Conservation (phyloP, 768 basidiomycete genomes). For the Asterophora lycoperdoides region DNA sequence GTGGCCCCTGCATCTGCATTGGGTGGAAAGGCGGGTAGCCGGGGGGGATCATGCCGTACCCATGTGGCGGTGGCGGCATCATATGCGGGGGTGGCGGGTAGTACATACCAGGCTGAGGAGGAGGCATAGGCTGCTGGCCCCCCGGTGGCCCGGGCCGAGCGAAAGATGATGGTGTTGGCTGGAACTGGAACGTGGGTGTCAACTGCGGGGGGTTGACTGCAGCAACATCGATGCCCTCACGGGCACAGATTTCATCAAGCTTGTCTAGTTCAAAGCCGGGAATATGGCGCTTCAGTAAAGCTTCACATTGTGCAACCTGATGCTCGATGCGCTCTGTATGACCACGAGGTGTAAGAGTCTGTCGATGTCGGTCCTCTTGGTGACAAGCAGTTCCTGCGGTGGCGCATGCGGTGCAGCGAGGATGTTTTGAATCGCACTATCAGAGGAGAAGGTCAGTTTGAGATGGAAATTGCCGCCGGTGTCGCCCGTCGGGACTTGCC, state of each 20-base stretch:
- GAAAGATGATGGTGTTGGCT: conserved; percentile 22
- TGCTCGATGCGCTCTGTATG: conserved; percentile 81
- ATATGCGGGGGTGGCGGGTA: conserved; percentile 41
- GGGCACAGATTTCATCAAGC: conserved; percentile 58
- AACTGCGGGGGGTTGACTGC: conserved; percentile 22
- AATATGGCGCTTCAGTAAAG: conserved; percentile 69
- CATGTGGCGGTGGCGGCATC: conserved; percentile 33
- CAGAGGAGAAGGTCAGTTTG: conserved; percentile 24
- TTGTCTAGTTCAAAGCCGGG: conserved; percentile 63
- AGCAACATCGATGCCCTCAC: conserved; percentile 61
- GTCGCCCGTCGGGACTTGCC: conserved; percentile 66
- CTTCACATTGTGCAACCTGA: conserved; percentile 73
- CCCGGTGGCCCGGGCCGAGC: conserved; percentile 28
- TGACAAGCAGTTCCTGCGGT: conserved; percentile 77
- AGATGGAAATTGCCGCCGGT: conserved; percentile 83
- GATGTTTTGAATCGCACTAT: conserved; percentile 90
- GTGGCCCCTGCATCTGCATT: conserved; percentile 35
- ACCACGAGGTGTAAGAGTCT: conserved; percentile 81
- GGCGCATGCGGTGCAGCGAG: conserved; percentile 80
- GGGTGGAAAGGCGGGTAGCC: conserved; percentile 36
- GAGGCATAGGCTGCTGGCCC: conserved; percentile 35
- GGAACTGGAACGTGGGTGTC: conserved; percentile 31
- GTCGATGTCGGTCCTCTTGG: conserved; percentile 84
- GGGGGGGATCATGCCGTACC: conserved; percentile 35
- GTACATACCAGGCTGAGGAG: conserved; percentile 34